Base-by-base conservation (phyloP, 805 yeast genomes). In the Saccharomycopsis guyanensis region DNA sequence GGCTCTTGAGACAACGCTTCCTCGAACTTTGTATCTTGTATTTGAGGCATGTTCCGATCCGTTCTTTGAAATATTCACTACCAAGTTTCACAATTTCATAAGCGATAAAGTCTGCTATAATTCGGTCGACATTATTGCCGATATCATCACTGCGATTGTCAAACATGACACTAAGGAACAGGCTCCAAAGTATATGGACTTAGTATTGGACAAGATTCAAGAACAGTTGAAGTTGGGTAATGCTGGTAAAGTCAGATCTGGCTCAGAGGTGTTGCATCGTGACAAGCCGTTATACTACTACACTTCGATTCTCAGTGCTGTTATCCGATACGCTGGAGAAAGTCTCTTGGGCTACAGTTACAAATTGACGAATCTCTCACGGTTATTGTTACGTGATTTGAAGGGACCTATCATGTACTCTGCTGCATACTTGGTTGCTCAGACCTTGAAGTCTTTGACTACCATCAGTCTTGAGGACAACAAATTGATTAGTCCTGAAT, bases 251-350 rank as follows among this genome's bases (percentile, higher is more conserved):
- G 66, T 80, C 0, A 73, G 96, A 59, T 77, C 70, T 3, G 76
- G 82, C 0, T 66, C 73, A 4, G 89, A 83, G 25, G 69, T 83
- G 22, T 69, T 79, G 23, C 85, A 85, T n/a, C 72, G 88, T 36
- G 97, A 93, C 61, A 82, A 81, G 25, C 75, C 80, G 16, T 64
- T 93, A 6, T 77, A 78, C 25, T 78, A 95, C 77, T 76, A 81
- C 57, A 59, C 86, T 27, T 72, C 80, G 2, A 74, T 87, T 2
- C 62, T 89, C 37, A 78, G 81, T 57, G 89, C 86, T 58, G 68
- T 80, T 22, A 60, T 84, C 34, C 78, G 87, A 20, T 82, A 82
- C 47, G 81, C 91, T 1, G 80, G 80, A n/a, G 63, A 61, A 0
- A 59, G 66, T 3, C 57, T 82, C 1, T 56, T 82, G 7, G 58